Evolutionary conservation across 768 basidiomycete species (phyloP).

Genomic region (Suillus bovinus): DNA sequence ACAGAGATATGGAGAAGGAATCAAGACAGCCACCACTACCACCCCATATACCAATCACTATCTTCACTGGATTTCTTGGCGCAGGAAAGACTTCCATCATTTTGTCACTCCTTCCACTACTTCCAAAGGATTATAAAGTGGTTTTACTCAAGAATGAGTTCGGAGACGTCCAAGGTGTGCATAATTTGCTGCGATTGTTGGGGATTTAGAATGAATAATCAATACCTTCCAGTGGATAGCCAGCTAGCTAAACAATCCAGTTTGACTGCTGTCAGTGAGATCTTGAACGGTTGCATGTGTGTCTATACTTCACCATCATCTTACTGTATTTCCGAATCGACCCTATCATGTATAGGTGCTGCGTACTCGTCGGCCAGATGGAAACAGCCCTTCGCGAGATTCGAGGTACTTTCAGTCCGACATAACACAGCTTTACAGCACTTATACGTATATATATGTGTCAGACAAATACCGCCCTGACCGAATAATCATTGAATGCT

Average conservation of each 20-base stretch:
- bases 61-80: slow-evolving; percentile 93
- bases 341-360: slow-evolving; percentile 57
- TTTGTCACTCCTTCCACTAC: slow-evolving; percentile 75
- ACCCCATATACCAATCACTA: slow-evolving; percentile 75
- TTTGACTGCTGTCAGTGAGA: slow-evolving; percentile 87
- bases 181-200: background rate
- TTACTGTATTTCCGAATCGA: background rate
- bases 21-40: background rate
- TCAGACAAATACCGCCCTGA: slow-evolving; percentile 83
- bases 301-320: slow-evolving; percentile 2
- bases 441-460: background rate
- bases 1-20: background rate
- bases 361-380: slow-evolving; percentile 94
- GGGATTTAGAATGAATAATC: background rate
- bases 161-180: slow-evolving; percentile 84
- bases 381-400: slow-evolving; percentile 89
- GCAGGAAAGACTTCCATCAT: slow-evolving; percentile 83
- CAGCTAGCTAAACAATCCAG: slow-evolving; percentile 85
- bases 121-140: slow-evolving; percentile 85
- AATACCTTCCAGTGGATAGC: slow-evolving; percentile 68
- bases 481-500: slow-evolving; percentile 94
- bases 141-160: slow-evolving; percentile 96
- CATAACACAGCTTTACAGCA: background rate
- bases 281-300: slow-evolving; percentile 95
- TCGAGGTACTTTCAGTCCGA: slow-evolving; percentile 48